Evolutionary conservation across 1,284 basidiomycete genomes (phyloP).

Genomic region (Marasmius tenuissimus): DNA sequence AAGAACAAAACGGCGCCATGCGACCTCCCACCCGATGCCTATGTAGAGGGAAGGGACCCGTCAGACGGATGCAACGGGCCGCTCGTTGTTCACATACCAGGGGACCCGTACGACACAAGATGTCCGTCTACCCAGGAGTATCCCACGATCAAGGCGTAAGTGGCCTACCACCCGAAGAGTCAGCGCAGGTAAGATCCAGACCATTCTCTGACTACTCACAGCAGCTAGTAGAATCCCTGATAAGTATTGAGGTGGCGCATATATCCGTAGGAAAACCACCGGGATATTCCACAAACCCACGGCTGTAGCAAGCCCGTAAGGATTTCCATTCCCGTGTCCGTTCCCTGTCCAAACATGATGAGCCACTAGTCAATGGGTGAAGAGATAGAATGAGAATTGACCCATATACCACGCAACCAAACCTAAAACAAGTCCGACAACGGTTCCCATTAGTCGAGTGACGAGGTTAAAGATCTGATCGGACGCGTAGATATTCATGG

Average conservation of each 20-base stretch:
- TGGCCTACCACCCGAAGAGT: slow-evolving; percentile 29
- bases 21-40: slow-evolving; percentile 47
- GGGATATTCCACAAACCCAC: slow-evolving; percentile 53
- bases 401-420: slow-evolving; percentile 60
- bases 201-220: slow-evolving; percentile 25
- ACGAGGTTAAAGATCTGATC: slow-evolving; percentile 60
- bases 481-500: slow-evolving; percentile 59
- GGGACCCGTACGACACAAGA: slow-evolving; percentile 40
- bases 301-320: slow-evolving; percentile 57
- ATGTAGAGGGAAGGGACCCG: background rate
- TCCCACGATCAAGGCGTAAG: slow-evolving; percentile 48
- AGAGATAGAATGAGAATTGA: slow-evolving; percentile 18
- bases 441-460: slow-evolving; percentile 47
- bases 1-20: slow-evolving; percentile 50
- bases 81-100: slow-evolving; percentile 30
- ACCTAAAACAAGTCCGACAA: slow-evolving; percentile 45
- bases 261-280: slow-evolving; percentile 53
- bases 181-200: background rate
- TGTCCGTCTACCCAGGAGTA: slow-evolving; percentile 67
- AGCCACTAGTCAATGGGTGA: slow-evolving; percentile 2
- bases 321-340: slow-evolving; percentile 51
- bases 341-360: slow-evolving; percentile 34
- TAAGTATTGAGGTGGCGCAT: slow-evolving; percentile 42
- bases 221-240: slow-evolving; percentile 36
- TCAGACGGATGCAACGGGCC: background rate